Evolutionary conservation across 371 early-diverging fungal genomes (phyloP), one percentile per base, ranked within the genome.

Genomic region (Chytridium lagenaria): DNA sequence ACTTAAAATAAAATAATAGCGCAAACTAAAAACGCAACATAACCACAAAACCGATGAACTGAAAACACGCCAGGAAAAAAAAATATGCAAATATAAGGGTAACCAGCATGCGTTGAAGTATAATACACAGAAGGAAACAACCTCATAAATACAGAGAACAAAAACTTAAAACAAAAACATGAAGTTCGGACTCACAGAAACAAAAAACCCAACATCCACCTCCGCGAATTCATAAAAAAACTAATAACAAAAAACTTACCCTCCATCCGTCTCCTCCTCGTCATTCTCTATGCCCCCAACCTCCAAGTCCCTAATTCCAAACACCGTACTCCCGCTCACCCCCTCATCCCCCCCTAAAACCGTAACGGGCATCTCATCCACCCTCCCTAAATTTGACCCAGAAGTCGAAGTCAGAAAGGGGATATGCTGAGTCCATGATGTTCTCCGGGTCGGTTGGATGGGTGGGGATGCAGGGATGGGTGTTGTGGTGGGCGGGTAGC

Each of bases 361-460:
- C 23, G 55, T 12, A 26, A 5, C 16, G 55, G 23, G 12, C 55
- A 5, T 52, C 26, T 12, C n/a, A n/a, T n/a, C n/a, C n/a, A n/a
- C n/a, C 55, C 55, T 26, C n/a, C 26, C 26, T 5, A 52, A 26
- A 26, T 5, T 7, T 5, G n/a, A 23, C 26, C n/a, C 12, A 5
- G 55, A 23, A 12, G 55, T 52, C 26, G 55, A 52, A n/a, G 55
- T 52, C 23, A 67, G 44, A 49, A 49, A 67, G 50, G 67, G 50
- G 44, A 49, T 49, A 31, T 67, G 30, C 30, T 16, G 33, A 31
- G 64, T 37, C 34, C 34, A 64, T 10, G 40, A 64, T 26, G 34
- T 16, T 7, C 33, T 7, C 37, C 63, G 59, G n/a, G 31, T n/a
- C n/a, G n/a, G n/a, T n/a, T n/a, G n/a, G n/a, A n/a, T n/a, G n/a